Percentiles rank a stretch among this genome's conserved stretches.
Evolutionary conservation across 257 asterid species (phyloP).

Genomic region (Plectranthus barbatus): DNA sequence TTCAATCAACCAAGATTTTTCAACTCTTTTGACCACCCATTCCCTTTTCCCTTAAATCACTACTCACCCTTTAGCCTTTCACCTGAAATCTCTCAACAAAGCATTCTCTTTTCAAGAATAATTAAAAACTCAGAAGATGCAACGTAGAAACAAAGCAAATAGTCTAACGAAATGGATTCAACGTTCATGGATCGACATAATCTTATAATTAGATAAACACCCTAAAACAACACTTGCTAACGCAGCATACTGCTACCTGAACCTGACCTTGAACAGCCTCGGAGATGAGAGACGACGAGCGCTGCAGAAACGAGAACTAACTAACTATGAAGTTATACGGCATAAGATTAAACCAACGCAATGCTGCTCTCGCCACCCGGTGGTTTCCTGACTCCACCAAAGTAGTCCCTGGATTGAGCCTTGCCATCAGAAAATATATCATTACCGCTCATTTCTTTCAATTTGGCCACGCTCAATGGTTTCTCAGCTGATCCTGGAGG

Average conservation of each 20-base stretch:
- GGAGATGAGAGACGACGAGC: not conserved
- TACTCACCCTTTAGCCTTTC: not conserved
- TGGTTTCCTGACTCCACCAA: conserved; percentile 85
- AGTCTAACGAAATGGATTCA: not conserved
- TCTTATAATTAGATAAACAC: conserved; percentile 5
- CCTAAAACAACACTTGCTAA: conserved; percentile 9
- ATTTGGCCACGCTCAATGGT: conserved; percentile 71
- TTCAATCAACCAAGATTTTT: not conserved
- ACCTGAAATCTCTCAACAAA: not conserved
- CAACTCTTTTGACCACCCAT: not conserved
- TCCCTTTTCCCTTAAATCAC: not conserved
- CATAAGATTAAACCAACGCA: conserved; percentile 40
- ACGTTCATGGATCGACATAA: not conserved
- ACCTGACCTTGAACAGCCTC: not conserved
- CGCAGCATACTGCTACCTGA: not conserved
- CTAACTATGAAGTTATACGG: not conserved
- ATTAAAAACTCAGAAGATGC: not conserved
- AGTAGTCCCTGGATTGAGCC: conserved; percentile 61
- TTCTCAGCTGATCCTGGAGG: conserved; percentile 75
- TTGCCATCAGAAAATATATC: conserved; percentile 74
- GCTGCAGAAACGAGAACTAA: not conserved
- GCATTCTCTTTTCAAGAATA: not conserved
- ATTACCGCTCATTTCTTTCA: conserved; percentile 82
- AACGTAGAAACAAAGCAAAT: not conserved
- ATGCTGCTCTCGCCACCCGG: conserved; percentile 96